A percentile compares a stretch with the other conserved stretches of the same genome.
Conservation (phyloP, 169 alveolate genomes). For the Eimeria tenella region DNA sequence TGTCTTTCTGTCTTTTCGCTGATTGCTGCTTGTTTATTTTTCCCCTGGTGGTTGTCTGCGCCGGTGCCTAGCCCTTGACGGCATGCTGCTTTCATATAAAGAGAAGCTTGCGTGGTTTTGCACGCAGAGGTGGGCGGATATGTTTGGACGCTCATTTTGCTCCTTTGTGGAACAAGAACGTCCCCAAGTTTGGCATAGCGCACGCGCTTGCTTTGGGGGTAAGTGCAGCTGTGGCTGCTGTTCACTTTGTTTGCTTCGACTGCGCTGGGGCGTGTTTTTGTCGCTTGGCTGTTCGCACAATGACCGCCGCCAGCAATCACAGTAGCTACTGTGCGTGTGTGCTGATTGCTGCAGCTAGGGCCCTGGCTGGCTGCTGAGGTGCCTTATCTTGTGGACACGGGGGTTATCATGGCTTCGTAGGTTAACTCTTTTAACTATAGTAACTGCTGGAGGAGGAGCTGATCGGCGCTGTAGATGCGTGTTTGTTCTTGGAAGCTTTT, state of each 20-base stretch:
- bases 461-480: too few species aligned
- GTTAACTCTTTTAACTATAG: not conserved
- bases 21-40: not conserved
- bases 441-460: too few species aligned
- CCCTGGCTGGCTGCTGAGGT: conserved; percentile 99
- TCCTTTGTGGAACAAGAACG: conserved; percentile 96
- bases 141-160: conserved; percentile 97
- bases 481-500: too few species aligned
- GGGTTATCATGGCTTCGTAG: conserved; percentile 63
- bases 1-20: not conserved
- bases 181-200: conserved; percentile 97
- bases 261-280: not conserved
- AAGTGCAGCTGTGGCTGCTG: not conserved
- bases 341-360: conserved; percentile 89
- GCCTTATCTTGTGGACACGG: conserved; percentile 91
- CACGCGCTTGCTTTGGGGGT: conserved; percentile 96
- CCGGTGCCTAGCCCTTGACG: not conserved
- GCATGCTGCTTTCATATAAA: not conserved
- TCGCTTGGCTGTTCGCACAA: not conserved
- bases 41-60: not conserved
- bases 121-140: conserved; percentile 95
- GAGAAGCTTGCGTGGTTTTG: not conserved
- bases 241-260: not conserved
- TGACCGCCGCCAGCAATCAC: not conserved
- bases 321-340: conserved; percentile 39